A percentile compares a stretch with the other conserved stretches of the same genome.
phyloP scores from a whole-genome alignment of 2,329 filamentous ascomycete species.

The Botrytis paeoniae region DNA sequence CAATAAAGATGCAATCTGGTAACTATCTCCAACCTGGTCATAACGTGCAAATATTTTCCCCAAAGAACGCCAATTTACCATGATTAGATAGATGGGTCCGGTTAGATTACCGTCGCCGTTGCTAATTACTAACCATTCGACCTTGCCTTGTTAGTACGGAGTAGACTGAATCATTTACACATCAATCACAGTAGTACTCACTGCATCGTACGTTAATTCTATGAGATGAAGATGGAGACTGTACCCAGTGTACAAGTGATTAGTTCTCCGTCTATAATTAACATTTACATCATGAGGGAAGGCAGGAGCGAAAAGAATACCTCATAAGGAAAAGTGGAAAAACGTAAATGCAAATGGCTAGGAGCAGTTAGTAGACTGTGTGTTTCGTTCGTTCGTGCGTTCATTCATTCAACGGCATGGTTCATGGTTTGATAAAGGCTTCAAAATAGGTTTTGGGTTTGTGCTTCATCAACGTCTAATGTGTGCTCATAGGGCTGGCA shows the following conservation, averaged over 20 bases:
- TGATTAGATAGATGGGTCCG: neutral
- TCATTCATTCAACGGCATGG: slow-evolving; percentile 1
- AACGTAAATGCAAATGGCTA: neutral
- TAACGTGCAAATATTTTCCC: neutral
- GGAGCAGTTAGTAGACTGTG: neutral
- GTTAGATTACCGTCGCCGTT: neutral
- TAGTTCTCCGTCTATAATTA: neutral
- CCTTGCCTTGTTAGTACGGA: neutral
- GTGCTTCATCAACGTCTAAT: slow-evolving; percentile 1
- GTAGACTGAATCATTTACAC: neutral
- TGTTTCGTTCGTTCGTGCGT: neutral
- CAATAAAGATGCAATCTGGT: neutral
- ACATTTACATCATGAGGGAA: neutral
- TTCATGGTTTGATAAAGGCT: slow-evolving; percentile 7
- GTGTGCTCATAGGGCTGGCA: slow-evolving; percentile 13
- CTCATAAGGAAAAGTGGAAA: neutral
- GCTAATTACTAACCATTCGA: neutral
- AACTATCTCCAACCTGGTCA: neutral
- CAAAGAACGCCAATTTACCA: neutral
- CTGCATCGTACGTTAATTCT: neutral
- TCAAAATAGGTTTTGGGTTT: slow-evolving; percentile 8
- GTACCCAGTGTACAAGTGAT: neutral
- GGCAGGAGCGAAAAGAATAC: slow-evolving; percentile 8
- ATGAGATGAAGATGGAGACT: neutral
- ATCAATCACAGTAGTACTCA: neutral